phyloP scores from a whole-genome alignment of 192 early-diverging fungal species.

The Pilobolus umbonatus region DNA sequence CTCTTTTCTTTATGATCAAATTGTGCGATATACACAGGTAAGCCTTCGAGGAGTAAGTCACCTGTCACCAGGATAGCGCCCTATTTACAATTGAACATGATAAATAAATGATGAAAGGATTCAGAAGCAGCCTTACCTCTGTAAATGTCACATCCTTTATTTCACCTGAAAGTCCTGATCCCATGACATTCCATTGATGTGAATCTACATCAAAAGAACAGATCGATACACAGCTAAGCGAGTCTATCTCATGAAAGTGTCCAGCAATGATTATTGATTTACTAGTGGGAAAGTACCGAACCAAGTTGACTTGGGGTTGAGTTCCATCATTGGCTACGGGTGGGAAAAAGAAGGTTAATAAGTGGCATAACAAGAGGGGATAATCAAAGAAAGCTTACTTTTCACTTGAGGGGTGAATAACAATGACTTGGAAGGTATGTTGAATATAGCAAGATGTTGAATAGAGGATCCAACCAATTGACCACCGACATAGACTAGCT shows the following conservation, averaged over 20 bases:
- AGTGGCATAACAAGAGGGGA: constrained; percentile 27
- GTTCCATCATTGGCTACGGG: constrained; percentile 21
- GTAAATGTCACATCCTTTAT: constrained; percentile 31
- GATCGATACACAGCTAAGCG: constrained; percentile 21
- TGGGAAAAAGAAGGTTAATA: constrained; percentile 5
- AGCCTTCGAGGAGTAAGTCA: constrained; percentile 17
- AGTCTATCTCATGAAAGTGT: constrained; percentile 50
- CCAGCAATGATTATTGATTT: constrained; percentile 49
- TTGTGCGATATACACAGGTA: constrained; percentile 9
- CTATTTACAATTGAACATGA: background rate
- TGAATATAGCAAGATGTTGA: constrained; percentile 37
- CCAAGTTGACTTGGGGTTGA: constrained; percentile 21
- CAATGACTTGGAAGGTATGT: constrained; percentile 43
- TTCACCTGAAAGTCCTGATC: constrained; percentile 28
- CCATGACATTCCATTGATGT: constrained; percentile 32
- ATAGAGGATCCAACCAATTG: constrained; percentile 30
- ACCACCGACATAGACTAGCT: constrained; percentile 57
- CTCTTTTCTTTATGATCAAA: constrained; percentile 13
- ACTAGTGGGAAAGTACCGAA: constrained; percentile 13
- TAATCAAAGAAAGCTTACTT: constrained; percentile 9
- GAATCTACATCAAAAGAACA: constrained; percentile 28
- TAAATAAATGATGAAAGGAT: background rate
- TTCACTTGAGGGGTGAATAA: constrained; percentile 16
- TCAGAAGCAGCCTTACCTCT: constrained; percentile 13
- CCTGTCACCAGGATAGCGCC: constrained; percentile 12